Evolutionary conservation across 2,329 filamentous ascomycete genomes (phyloP).

Genomic region (Cladosporium velox): DNA sequence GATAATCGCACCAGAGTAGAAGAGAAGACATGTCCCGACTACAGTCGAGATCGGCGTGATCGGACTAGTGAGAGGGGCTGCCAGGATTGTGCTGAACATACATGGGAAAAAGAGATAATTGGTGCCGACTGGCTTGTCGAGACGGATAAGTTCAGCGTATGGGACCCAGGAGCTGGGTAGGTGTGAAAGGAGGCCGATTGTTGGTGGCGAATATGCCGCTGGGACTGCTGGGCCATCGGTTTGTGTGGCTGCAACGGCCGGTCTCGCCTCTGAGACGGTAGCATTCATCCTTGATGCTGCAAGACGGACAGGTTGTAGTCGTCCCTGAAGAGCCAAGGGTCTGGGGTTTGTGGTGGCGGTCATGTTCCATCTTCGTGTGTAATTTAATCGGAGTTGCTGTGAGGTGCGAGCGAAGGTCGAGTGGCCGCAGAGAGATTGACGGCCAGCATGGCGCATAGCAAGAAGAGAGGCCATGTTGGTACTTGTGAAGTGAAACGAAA

Average conservation of each 20-base stretch:
- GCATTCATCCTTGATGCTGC: neutral
- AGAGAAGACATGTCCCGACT: constrained; percentile 65
- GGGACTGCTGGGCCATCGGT: neutral
- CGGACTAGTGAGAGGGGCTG: constrained; percentile 67
- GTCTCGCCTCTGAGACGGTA: neutral
- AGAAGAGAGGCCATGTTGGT: constrained; percentile 8
- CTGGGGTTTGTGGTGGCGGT: neutral
- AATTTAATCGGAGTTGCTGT: neutral
- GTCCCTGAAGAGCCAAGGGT: neutral
- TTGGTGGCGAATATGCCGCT: constrained; percentile 64
- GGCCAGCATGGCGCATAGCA: neutral
- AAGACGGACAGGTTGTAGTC: neutral
- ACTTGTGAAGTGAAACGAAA: neutral
- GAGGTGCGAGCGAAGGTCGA: constrained; percentile 8
- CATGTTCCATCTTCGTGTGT: neutral
- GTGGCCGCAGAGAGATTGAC: neutral
- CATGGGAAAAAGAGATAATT: constrained; percentile 87
- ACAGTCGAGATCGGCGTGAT: constrained; percentile 63
- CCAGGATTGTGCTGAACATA: constrained; percentile 79
- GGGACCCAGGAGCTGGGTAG: constrained; percentile 72
- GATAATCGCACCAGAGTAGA: constrained; percentile 74
- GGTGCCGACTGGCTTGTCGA: constrained; percentile 79
- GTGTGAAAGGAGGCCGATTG: constrained; percentile 67
- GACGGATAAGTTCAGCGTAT: constrained; percentile 77
- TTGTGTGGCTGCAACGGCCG: neutral